phyloP scores from a whole-genome alignment of 495 filamentous ascomycete species.

The Lepraria neglecta region DNA sequence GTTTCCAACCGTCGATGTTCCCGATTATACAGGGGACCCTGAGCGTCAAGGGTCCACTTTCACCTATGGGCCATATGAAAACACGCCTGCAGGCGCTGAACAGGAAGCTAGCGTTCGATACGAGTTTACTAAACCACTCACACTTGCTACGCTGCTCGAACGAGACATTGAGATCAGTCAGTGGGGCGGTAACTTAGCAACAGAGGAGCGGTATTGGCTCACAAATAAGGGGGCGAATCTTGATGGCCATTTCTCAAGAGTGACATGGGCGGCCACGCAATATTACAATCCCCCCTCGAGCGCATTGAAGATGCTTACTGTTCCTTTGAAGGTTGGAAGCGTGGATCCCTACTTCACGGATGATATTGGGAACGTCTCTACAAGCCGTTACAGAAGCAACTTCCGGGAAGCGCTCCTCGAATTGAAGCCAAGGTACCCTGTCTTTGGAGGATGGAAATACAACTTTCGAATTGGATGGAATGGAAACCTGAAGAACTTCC shows the following conservation, averaged over 20 bases:
- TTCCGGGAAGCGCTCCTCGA: constrained; percentile 71
- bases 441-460: constrained; percentile 98
- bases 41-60: constrained; percentile 77
- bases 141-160: constrained; percentile 67
- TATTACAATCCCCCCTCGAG: constrained; percentile 71
- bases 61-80: constrained; percentile 85
- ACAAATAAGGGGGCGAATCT: constrained; percentile 80
- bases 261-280: constrained; percentile 67
- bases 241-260: constrained; percentile 75
- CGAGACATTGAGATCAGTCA: constrained; percentile 92
- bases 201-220: constrained; percentile 88
- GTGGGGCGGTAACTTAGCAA: constrained; percentile 94
- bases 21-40: constrained; percentile 81
- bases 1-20: constrained; percentile 67
- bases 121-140: constrained; percentile 90
- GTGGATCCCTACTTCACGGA: constrained; percentile 89
- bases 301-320: constrained; percentile 74
- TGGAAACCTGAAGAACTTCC: constrained; percentile 66
- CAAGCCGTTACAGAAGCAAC: constrained; percentile 76
- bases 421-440: constrained; percentile 82
- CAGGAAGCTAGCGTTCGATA: constrained; percentile 76
- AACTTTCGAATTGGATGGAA: constrained; percentile 95
- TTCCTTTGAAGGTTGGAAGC: constrained; percentile 71
- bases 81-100: constrained; percentile 59
- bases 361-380: constrained; percentile 95